phyloP scores from a whole-genome alignment of 2,329 filamentous ascomycete genomes.

The Metarhizium brunneum region DNA sequence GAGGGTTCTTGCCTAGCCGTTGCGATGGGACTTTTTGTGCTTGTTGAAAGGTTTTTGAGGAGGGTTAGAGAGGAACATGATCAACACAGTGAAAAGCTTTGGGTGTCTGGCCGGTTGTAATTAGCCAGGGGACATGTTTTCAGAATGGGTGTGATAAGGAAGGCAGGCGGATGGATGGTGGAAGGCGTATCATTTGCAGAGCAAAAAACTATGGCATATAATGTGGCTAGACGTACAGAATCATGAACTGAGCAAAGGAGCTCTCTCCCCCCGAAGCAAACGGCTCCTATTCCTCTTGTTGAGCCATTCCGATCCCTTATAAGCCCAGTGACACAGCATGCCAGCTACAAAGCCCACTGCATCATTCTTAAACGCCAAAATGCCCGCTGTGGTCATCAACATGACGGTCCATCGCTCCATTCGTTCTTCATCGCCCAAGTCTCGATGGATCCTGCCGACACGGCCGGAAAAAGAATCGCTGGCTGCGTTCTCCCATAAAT shows the following conservation, averaged over 20 bases:
- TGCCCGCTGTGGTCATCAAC: slow-evolving; percentile 74
- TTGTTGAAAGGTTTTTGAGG: slow-evolving; percentile 21
- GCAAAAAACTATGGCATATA: neutral
- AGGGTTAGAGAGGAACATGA: slow-evolving; percentile 20
- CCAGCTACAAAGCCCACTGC: slow-evolving; percentile 79
- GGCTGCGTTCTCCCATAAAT: slow-evolving; percentile 47
- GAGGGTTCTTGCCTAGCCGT: slow-evolving; percentile 20
- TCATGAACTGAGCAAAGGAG: slow-evolving; percentile 19
- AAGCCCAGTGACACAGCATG: slow-evolving; percentile 67
- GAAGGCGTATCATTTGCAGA: too few species aligned
- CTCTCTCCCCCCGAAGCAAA: slow-evolving; percentile 13
- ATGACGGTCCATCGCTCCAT: slow-evolving; percentile 78
- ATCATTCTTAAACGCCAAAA: slow-evolving; percentile 84
- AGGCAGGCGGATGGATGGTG: neutral
- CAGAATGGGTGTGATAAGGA: neutral
- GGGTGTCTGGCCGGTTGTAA: too few species aligned
- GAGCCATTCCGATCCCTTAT: slow-evolving; percentile 38
- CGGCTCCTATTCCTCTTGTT: slow-evolving; percentile 23
- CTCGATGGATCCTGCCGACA: slow-evolving; percentile 34
- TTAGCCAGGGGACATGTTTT: neutral
- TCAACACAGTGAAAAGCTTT: slow-evolving; percentile 11
- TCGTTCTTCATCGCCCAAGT: slow-evolving; percentile 57
- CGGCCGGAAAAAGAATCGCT: slow-evolving; percentile 24
- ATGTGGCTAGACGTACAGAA: neutral
- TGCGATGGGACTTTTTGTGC: slow-evolving; percentile 17